Percentiles rank a stretch among this genome's conserved stretches.
Conservation (phyloP, 1,284 basidiomycete genomes). For the Bothia castanella region DNA sequence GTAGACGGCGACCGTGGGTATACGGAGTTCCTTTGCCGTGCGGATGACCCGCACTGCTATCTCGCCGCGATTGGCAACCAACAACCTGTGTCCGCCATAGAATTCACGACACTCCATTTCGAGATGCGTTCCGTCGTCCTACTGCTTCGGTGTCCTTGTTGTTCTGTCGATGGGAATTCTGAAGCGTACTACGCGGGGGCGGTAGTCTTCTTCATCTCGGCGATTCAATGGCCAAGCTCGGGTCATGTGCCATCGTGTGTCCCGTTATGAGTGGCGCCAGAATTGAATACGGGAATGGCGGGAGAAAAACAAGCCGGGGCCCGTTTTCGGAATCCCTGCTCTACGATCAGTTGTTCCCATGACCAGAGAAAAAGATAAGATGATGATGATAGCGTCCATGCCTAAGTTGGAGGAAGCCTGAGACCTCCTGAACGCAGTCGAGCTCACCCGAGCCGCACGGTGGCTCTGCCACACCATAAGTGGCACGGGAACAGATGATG, state of each 20-base stretch:
- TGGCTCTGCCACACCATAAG: too few relatives aligned
- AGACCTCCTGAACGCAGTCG: too few relatives aligned
- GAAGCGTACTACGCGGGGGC: too few relatives aligned
- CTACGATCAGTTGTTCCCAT: neutral
- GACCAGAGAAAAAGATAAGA: too few relatives aligned
- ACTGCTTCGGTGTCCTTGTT: neutral
- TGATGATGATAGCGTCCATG: too few relatives aligned
- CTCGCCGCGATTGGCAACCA: conserved; percentile 50
- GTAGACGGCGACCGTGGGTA: conserved; percentile 53
- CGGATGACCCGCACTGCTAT: conserved; percentile 56
- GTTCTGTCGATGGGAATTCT: neutral
- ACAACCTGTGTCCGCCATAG: conserved; percentile 37
- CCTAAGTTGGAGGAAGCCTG: too few relatives aligned
- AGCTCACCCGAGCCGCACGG: too few relatives aligned
- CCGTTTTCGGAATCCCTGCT: neutral
- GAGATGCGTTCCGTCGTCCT: neutral
- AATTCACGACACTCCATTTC: conserved; percentile 14
- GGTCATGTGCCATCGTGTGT: neutral
- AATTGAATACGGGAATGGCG: neutral
- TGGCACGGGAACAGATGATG: too few relatives aligned
- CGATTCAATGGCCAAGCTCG: neutral
- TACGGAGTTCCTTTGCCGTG: conserved; percentile 46
- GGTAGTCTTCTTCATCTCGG: too few relatives aligned
- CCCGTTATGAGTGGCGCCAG: too few relatives aligned
- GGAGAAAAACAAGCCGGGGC: neutral